These are phyloP conservation scores for Beauveria asiatica DNA, from an alignment of 2,329 filamentous ascomycete species.

Conservation along the genomic window DNA sequence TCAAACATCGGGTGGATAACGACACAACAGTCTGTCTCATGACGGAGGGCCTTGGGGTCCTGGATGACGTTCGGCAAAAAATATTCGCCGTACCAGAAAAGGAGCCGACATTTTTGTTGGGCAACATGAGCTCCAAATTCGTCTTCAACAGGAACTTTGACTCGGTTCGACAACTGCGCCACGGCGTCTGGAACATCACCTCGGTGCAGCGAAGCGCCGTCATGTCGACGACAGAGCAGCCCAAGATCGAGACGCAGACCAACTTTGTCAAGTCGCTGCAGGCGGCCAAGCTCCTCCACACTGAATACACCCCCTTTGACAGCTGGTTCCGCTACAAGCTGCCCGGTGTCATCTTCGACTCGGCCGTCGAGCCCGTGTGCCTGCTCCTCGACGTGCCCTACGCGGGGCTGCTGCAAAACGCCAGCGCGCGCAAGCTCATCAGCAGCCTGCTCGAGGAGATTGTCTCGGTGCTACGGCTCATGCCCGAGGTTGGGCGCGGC, in stretches of 20 bases:
- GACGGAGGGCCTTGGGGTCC: constrained; percentile 73
- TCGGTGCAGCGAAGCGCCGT: constrained; percentile 10
- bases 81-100: constrained; percentile 58
- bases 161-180: constrained; percentile 30
- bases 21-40: constrained; percentile 67
- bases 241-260: constrained; percentile 15
- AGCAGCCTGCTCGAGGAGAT: constrained; percentile 68
- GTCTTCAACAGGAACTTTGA: constrained; percentile 30
- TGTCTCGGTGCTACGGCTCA: constrained; percentile 55
- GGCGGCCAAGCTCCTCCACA: constrained; percentile 8
- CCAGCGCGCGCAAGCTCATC: constrained; percentile 56
- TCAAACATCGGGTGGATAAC: constrained; percentile 58
- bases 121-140: constrained; percentile 46
- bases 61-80: constrained; percentile 65
- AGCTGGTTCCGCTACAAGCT: constrained; percentile 67
- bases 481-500: constrained; percentile 65
- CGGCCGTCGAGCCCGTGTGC: constrained; percentile 73
- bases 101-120: constrained; percentile 70
- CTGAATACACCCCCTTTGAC: constrained; percentile 25
- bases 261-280: constrained; percentile 16
- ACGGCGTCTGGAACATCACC: constrained; percentile 25
- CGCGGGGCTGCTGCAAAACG: constrained; percentile 60
- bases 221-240: constrained; percentile 12
- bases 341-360: constrained; percentile 66
- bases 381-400: constrained; percentile 71